Percentiles rank a stretch among this genome's conserved stretches.
phyloP scores from a whole-genome alignment of 2,329 filamentous ascomycete genomes.

The Claviceps digitariae region DNA sequence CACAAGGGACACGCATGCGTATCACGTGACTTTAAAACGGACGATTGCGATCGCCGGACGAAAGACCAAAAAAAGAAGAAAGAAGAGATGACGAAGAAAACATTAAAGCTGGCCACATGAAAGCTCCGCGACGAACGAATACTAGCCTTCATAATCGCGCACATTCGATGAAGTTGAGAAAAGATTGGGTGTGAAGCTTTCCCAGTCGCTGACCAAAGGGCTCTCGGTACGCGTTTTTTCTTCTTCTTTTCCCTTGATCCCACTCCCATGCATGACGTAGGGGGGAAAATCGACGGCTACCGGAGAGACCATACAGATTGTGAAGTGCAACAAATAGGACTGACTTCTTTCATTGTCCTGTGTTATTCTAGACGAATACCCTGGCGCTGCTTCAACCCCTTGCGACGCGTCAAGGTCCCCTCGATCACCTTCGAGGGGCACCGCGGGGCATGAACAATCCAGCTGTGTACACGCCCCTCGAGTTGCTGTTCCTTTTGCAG shows the following conservation, averaged over 20 bases:
- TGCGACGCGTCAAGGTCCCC: slow-evolving; percentile 38
- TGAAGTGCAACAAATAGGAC: too few relatives aligned
- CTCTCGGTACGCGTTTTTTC: slow-evolving; percentile 18
- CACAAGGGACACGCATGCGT: not conserved
- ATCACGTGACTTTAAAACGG: slow-evolving; percentile 20
- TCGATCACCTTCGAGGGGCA: slow-evolving; percentile 42
- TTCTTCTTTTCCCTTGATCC: slow-evolving; percentile 1
- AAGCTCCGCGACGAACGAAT: slow-evolving; percentile 12
- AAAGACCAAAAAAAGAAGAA: slow-evolving; percentile 12
- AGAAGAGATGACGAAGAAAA: slow-evolving; percentile 11
- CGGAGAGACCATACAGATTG: too few relatives aligned
- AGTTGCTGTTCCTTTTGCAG: slow-evolving; percentile 76
- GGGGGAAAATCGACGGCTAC: not conserved
- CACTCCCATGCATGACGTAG: slow-evolving; percentile 14
- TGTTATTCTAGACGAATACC: slow-evolving; percentile 12
- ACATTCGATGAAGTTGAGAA: slow-evolving; percentile 17
- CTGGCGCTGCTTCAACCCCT: slow-evolving; percentile 43
- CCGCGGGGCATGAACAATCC: slow-evolving; percentile 41
- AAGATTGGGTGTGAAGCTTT: slow-evolving; percentile 12
- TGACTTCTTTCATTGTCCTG: too few relatives aligned
- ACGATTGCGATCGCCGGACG: slow-evolving; percentile 14
- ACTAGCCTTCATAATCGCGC: slow-evolving; percentile 11
- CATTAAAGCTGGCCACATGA: slow-evolving; percentile 9
- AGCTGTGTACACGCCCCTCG: slow-evolving; percentile 67
- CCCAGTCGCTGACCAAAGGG: slow-evolving; percentile 15